phyloP scores from a whole-genome alignment of 2,329 filamentous ascomycete species.

The Colletotrichum falcatum region DNA sequence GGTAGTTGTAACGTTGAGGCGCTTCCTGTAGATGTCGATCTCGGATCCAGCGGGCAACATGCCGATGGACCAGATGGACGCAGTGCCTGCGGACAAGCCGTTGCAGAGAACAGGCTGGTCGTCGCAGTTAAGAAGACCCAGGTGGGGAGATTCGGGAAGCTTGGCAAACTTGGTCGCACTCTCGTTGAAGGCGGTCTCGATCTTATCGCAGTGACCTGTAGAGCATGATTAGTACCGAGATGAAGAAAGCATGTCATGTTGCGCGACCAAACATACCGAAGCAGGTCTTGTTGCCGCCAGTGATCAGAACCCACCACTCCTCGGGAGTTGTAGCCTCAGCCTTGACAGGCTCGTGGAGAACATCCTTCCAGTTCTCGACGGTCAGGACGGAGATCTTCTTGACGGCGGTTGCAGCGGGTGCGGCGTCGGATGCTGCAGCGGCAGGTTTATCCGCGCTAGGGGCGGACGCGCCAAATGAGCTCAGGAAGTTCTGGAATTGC shows the following conservation, averaged over 20 bases:
- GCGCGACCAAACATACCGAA: constrained; percentile 60
- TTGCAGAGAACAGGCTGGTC: constrained; percentile 80
- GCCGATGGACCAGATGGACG: constrained; percentile 75
- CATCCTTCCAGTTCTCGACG: constrained; percentile 77
- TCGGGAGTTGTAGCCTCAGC: constrained; percentile 70
- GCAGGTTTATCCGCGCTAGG: constrained; percentile 60
- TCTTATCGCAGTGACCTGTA: constrained; percentile 72
- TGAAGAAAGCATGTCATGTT: constrained; percentile 35
- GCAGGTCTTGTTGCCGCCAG: constrained; percentile 83
- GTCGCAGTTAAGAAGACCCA: constrained; percentile 80
- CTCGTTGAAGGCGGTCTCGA: constrained; percentile 76
- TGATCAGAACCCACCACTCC: constrained; percentile 82
- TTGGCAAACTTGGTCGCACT: constrained; percentile 72
- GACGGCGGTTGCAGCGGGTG: constrained; percentile 54
- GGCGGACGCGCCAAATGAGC: constrained; percentile 67
- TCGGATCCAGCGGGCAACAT: constrained; percentile 73
- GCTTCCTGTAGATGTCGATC: constrained; percentile 73
- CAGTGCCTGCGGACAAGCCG: constrained; percentile 74
- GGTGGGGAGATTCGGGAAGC: constrained; percentile 71
- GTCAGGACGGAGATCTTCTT: constrained; percentile 66
- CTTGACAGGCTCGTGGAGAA: constrained; percentile 72
- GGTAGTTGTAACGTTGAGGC: constrained; percentile 77
- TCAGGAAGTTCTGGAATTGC: constrained; percentile 73
- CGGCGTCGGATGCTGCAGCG: constrained; percentile 51
- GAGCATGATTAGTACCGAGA: constrained; percentile 40